Evolutionary conservation across 163 green algal genomes (phyloP), one percentile per base, ranked within the genome.

Genomic region (Volvox carteri): DNA sequence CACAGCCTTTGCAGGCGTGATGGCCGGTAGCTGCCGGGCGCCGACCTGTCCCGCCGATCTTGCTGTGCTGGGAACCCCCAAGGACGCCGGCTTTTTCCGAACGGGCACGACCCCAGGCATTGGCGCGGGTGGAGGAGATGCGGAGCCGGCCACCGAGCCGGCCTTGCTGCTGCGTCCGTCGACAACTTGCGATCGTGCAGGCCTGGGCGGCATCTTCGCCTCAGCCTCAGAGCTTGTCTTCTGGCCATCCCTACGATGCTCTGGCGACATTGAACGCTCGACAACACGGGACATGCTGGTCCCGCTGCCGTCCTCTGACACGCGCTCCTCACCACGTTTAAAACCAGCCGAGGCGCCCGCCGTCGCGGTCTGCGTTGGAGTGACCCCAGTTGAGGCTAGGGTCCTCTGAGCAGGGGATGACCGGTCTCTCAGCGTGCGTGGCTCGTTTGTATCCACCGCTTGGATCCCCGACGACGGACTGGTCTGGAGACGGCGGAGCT

Each of bases 401-500:
- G 28, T 9, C 18, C 50, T 12, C 23, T 12, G 7, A 18, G 83
- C 67, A 39, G 83, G 83, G 28, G 83, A 88, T 4, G 68, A 65
- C 11, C 80, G 65, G 28, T 74, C 83, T 5, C 83, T 67, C 50
- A 81, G n/a, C 16, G 50, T 74, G 3, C 83, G 67, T 1, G 68
- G 68, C 83, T 88, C 83, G 0, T 42, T 58, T 4, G 39, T 81
- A 39, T 81, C 50, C 2, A 88, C 35, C 0, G 46, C 83, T 9
- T 48, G 70, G 11, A 35, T 21, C 5, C 48, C 68, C 1, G 4
- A 35, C 3, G 68, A 74, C 4, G 52, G 30, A 37, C 33, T 74
- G 39, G 56, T 78, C 68, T 88, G 83, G 33, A 88, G 83, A 0
- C 83, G 48, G 16, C 83, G 48, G 7, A 88, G 83, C 68, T 88